Base-by-base conservation (phyloP, 164 flowering plant species). In the Cinnamomum chago region DNA sequence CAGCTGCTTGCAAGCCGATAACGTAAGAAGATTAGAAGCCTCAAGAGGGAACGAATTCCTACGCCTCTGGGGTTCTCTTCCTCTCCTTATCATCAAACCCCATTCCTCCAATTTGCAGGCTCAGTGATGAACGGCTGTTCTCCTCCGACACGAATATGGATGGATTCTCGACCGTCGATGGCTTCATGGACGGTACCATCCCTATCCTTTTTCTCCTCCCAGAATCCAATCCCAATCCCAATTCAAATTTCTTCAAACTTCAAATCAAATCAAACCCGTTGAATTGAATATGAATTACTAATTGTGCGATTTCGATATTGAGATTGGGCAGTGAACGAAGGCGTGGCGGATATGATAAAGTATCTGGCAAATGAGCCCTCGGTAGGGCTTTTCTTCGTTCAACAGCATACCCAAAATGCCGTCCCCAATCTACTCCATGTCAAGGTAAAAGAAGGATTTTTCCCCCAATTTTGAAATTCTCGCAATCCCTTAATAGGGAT, bases 311-410 rank as follows among this genome's bases (percentile, higher is more conserved):
- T 50, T 27, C 50, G 20, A 28, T 62, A n/a, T 40, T 71, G 20
- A 50, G 10, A 60, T 58, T 55, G 20, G 51, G 23, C 76, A 82
- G 85, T 82, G 76, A 82, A 80, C 35, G 91, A 91, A 78, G 15
- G 85, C 79, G 69, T 88, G 70, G 90, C 81, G 47, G 94, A 91
- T 77, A 95, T 95, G 99, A 89, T 90, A 68, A 90, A 89, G 73
- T 89, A 86, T 62, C 73, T 90, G 60, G 98, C 99, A 28, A 95
- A 95, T 75, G 99, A 95, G 79, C 97, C 98, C 80, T 93, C 99
- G 0, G 90, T 90, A 4, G 98, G 97, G 62, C 97, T 95, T 76
- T 95, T 86, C 86, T 93, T 86, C 74, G 79, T 95, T 55, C 99
- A 93, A 74, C 94, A 93, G 77, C 99, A 95, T 77, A 79, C 89